Base-by-base conservation (phyloP, 2,329 filamentous ascomycete species). In the Pseudogymnoascus sp. region DNA sequence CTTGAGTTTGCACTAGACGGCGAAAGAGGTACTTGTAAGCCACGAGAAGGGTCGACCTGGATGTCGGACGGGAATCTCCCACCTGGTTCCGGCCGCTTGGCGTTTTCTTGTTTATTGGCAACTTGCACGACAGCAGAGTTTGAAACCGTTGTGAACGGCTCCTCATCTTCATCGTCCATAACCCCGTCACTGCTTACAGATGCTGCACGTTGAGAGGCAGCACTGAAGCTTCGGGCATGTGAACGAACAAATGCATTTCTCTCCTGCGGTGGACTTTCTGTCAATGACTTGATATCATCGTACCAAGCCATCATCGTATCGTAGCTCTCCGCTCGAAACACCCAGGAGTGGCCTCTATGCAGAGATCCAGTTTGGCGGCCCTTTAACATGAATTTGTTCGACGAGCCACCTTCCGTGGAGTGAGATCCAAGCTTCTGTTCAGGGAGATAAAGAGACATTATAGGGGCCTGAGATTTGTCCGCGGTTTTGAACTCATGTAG, bases 401-500 rank as follows among this genome's bases (percentile, higher is more conserved):
- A 97, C 11, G 89, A 90, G 11, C 91, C 92, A 59, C 85, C 87
- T 64, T 86, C 85, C 64, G 86, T 83, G 8, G 93, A 97, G 73
- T 95, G 92, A 37, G 92, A 95, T 38, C 94, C 94, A 63, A 99
- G 82, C 74, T 96, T 97, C 76, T 97, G 94, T 69, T 97, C 94
- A 6, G 90, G 90, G 29, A 99, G 83, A 73, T 94, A 96, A 62
- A 99, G 81, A 43, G 94, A 97, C 93, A 99, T 97, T 72, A 97
- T 85, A 0, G 94, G 94, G 39, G 90, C 88, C 75, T 94, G 91
- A 64, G 84, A 89, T 74, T 93, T 92, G 76, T 97, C 93, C 68
- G 92, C 91, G n/a, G 92, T 96, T 74, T 96, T 97, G 83, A 97
- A 99, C 76, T 99, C 94, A 78, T 99, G 94, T 21, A 99, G 83